These are phyloP conservation scores for Termitomyces sp. DNA, from an alignment of 768 basidiomycete species.

Conservation along the genomic window DNA sequence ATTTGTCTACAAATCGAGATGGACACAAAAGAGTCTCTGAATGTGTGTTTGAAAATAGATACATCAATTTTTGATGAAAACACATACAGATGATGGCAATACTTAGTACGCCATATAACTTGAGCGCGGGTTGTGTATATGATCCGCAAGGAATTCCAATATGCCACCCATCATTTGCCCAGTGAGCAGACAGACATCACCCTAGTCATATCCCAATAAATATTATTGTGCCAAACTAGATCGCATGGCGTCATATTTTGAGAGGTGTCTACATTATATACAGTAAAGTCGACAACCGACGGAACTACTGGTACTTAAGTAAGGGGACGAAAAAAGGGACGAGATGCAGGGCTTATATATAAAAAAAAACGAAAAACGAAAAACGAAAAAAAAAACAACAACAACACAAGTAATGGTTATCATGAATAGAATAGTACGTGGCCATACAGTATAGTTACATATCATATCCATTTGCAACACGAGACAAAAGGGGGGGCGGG, in stretches of 20 bases:
- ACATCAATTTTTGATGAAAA: no score
- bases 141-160: no score
- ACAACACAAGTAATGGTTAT: slow-evolving; percentile 12
- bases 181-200: no score
- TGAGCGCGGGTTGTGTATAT: no score
- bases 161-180: no score
- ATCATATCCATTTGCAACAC: slow-evolving; percentile 21
- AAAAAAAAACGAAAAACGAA: neutral
- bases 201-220: no score
- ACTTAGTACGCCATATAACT: no score
- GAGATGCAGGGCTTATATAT: no score
- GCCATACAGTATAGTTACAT: slow-evolving; percentile 28
- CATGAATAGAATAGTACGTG: slow-evolving; percentile 18
- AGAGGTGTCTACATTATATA: neutral
- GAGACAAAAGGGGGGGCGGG: neutral
- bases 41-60: no score
- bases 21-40: no score
- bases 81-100: no score
- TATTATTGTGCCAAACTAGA: neutral
- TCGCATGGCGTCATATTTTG: slow-evolving; percentile 4
- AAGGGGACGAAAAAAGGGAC: neutral
- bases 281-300: slow-evolving; percentile 6
- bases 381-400: neutral
- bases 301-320: neutral
- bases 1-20: no score